phyloP scores from a whole-genome alignment of 768 basidiomycete species.

The Boletus edulis region DNA sequence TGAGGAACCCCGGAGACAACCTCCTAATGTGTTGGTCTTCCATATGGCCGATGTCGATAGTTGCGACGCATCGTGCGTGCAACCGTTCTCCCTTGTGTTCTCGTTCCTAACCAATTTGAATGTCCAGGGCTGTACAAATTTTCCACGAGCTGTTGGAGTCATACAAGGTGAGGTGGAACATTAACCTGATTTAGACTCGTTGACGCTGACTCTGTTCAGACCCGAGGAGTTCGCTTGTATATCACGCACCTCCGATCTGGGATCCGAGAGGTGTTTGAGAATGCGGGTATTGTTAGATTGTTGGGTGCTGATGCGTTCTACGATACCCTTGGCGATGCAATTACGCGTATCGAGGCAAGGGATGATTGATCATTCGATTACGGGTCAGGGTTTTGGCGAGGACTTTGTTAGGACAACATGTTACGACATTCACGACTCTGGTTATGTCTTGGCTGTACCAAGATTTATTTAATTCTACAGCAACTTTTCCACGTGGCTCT shows the following conservation, averaged over 20 bases:
- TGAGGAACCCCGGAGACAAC: slow-evolving; percentile 74
- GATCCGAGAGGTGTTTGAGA: slow-evolving; percentile 39
- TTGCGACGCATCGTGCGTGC: slow-evolving; percentile 84
- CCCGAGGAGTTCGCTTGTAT: slow-evolving; percentile 43
- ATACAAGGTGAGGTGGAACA: slow-evolving; percentile 53
- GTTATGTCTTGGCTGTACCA: background rate
- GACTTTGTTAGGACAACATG: background rate
- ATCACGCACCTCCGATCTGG: slow-evolving; percentile 43
- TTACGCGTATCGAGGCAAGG: slow-evolving; percentile 34
- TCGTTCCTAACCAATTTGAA: slow-evolving; percentile 5
- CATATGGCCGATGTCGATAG: slow-evolving; percentile 91
- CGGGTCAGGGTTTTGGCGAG: too few relatives aligned
- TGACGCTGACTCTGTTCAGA: slow-evolving; percentile 24
- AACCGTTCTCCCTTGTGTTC: background rate
- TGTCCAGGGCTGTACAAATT: slow-evolving; percentile 73
- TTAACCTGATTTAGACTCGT: background rate
- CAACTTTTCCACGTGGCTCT: too few relatives aligned
- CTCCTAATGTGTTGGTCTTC: slow-evolving; percentile 80
- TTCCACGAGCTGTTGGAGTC: slow-evolving; percentile 76
- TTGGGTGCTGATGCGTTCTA: slow-evolving; percentile 46
- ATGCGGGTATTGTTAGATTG: slow-evolving; percentile 42
- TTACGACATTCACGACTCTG: background rate
- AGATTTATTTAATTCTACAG: background rate
- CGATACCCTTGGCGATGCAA: slow-evolving; percentile 42
- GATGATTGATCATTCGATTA: slow-evolving; percentile 2